Evolutionary conservation across 768 basidiomycete genomes (phyloP).

Genomic region (Albatrellus ellisii): DNA sequence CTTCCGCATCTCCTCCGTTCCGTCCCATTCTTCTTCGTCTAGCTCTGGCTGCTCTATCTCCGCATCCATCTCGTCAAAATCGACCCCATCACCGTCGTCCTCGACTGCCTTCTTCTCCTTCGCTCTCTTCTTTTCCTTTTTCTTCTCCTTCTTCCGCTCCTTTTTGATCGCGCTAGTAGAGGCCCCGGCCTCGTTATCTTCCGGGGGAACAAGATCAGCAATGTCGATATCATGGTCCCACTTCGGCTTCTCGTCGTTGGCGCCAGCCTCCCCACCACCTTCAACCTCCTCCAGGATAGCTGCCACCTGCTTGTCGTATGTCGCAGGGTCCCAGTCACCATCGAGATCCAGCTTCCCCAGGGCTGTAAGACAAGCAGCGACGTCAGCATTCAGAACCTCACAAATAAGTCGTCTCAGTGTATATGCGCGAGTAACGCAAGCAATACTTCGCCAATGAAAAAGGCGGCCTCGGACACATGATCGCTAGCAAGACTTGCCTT

Average conservation of each 20-base stretch:
- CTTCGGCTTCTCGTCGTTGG: conserved; percentile 57
- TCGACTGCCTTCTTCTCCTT: conserved; percentile 29
- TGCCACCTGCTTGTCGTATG: conserved; percentile 76
- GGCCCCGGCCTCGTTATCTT: conserved; percentile 17
- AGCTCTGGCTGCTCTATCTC: conserved; percentile 44
- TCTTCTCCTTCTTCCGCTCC: conserved; percentile 24
- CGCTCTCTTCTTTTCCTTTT: conserved; percentile 48
- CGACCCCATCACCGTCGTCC: conserved; percentile 34
- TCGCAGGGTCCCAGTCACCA: conserved; percentile 83
- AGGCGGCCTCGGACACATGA: background rate
- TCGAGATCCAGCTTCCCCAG: conserved; percentile 71
- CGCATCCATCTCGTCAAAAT: conserved; percentile 38
- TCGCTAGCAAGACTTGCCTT: conserved; percentile 12
- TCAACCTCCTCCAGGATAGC: conserved; percentile 50
- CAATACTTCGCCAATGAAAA: conserved; percentile 5
- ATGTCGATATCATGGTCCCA: conserved; percentile 92
- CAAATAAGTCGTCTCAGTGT: no score
- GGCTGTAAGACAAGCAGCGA: no score
- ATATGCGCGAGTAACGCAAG: no score
- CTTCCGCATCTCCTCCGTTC: conserved; percentile 86
- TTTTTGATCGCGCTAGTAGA: conserved; percentile 1
- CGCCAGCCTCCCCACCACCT: conserved; percentile 17
- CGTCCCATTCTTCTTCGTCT: conserved; percentile 65
- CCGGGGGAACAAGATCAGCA: conserved; percentile 37
- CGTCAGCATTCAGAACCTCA: background rate